Evolutionary conservation across 2,329 filamentous ascomycete species (phyloP).

Genomic region (Hypoxylon sp.): DNA sequence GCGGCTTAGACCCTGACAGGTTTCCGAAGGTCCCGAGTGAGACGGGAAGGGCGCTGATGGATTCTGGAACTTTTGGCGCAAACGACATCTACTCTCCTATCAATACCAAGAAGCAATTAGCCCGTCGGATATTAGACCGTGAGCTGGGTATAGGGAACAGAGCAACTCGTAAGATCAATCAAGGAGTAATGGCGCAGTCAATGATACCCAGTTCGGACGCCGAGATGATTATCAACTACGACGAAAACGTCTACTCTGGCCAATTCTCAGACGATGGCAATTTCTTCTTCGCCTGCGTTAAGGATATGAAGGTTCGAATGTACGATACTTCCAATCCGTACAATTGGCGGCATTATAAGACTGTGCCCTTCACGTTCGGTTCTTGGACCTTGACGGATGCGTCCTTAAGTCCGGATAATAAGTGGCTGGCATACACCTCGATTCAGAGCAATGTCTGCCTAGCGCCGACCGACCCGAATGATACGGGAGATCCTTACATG

Average conservation of each 20-base stretch:
- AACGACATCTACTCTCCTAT: slow-evolving; percentile 65
- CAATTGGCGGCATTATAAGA: slow-evolving; percentile 96
- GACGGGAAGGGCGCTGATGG: slow-evolving; percentile 82
- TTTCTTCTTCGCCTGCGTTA: slow-evolving; percentile 93
- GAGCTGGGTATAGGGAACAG: slow-evolving; percentile 80
- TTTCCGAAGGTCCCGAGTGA: slow-evolving; percentile 90
- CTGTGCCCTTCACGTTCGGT: slow-evolving; percentile 84
- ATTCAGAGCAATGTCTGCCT: slow-evolving; percentile 88
- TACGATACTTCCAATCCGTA: slow-evolving; percentile 98
- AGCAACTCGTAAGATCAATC: slow-evolving; percentile 70
- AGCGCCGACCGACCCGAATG: slow-evolving; percentile 86
- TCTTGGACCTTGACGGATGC: slow-evolving; percentile 98
- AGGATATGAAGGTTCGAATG: slow-evolving; percentile 95
- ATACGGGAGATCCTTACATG: slow-evolving; percentile 81
- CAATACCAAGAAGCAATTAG: slow-evolving; percentile 70
- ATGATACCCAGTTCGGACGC: slow-evolving; percentile 83
- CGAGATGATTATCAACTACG: slow-evolving; percentile 90
- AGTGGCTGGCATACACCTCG: slow-evolving; percentile 90
- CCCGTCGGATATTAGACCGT: slow-evolving; percentile 80
- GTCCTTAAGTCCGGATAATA: slow-evolving; percentile 90
- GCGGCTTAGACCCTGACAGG: slow-evolving; percentile 64
- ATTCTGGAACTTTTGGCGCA: slow-evolving; percentile 82
- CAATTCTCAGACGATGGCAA: slow-evolving; percentile 98
- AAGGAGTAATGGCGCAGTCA: slow-evolving; percentile 76
- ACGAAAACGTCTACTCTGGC: slow-evolving; percentile 89